phyloP scores from a whole-genome alignment of 108 stramenopile species.

The Skeletonema costatum region DNA sequence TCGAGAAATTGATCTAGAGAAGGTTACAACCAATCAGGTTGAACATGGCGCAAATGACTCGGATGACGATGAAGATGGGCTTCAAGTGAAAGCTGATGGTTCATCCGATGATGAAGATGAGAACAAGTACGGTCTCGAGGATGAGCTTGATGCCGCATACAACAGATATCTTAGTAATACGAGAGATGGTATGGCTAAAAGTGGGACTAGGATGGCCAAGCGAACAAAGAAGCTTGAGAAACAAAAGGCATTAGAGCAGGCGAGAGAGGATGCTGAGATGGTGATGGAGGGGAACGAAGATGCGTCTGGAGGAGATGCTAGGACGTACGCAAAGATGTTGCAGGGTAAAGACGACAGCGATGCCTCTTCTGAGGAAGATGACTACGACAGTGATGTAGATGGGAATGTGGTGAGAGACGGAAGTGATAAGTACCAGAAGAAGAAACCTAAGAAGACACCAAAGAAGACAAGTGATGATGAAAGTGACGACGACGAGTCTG shows the following conservation, averaged over 20 bases:
- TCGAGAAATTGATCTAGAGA: constrained; percentile 80
- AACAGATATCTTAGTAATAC: constrained; percentile 79
- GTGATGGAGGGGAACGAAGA: constrained; percentile 57
- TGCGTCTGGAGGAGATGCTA: constrained; percentile 64
- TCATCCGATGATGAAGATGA: constrained; percentile 53
- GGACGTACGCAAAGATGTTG: constrained; percentile 76
- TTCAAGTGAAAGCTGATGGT: constrained; percentile 36
- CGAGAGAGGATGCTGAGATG: constrained; percentile 86
- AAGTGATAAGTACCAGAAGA: constrained; percentile 59
- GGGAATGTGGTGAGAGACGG: constrained; percentile 60
- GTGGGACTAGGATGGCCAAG: constrained; percentile 82
- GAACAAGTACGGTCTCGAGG: constrained; percentile 66
- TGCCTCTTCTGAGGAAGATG: constrained; percentile 54
- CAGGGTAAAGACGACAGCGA: constrained; percentile 70
- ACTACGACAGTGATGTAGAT: constrained; percentile 61
- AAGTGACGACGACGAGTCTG: background rate
- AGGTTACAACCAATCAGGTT: constrained; percentile 71
- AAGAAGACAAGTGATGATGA: constrained; percentile 25
- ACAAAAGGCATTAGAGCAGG: constrained; percentile 80
- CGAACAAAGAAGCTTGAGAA: constrained; percentile 80
- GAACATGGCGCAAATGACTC: constrained; percentile 40
- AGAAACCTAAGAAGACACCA: constrained; percentile 47
- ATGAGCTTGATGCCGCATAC: constrained; percentile 87
- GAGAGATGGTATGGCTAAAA: constrained; percentile 74
- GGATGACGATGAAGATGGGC: constrained; percentile 52